Percentiles rank a stretch among this genome's conserved stretches.
phyloP scores from a whole-genome alignment of 306 rosid genomes.

The Cucurbita maxima region DNA sequence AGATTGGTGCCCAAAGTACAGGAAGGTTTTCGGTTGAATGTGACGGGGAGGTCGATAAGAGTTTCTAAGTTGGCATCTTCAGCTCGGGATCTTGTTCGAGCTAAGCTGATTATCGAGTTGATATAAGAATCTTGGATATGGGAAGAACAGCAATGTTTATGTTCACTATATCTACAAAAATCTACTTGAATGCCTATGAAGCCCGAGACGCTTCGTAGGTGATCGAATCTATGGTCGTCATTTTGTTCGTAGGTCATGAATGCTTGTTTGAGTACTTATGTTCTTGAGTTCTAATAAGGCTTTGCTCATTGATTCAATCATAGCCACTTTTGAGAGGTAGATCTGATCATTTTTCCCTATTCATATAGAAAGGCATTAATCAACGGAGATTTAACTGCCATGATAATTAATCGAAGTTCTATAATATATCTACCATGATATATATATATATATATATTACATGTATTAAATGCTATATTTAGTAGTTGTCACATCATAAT shows the following conservation, averaged over 20 bases:
- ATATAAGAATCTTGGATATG: slow-evolving; percentile 7
- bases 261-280: neutral
- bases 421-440: too few species aligned
- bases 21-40: slow-evolving; percentile 41
- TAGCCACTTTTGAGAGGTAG: neutral
- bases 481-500: too few species aligned
- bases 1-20: slow-evolving; percentile 35
- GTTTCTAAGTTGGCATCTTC: slow-evolving; percentile 10
- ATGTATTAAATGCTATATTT: too few species aligned
- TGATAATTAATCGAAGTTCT: neutral
- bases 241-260: neutral
- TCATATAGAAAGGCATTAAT: neutral
- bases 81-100: slow-evolving; percentile 4
- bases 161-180: neutral
- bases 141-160: neutral
- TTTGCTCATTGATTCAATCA: neutral
- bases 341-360: neutral
- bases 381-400: neutral
- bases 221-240: neutral
- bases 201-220: neutral
- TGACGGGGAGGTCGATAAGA: slow-evolving; percentile 24
- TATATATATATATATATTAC: too few species aligned
- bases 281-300: slow-evolving; percentile 2
- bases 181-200: neutral
- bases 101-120: neutral